phyloP scores from a whole-genome alignment of 352 stramenopile genomes.

The Phytophthora pluvialis region DNA sequence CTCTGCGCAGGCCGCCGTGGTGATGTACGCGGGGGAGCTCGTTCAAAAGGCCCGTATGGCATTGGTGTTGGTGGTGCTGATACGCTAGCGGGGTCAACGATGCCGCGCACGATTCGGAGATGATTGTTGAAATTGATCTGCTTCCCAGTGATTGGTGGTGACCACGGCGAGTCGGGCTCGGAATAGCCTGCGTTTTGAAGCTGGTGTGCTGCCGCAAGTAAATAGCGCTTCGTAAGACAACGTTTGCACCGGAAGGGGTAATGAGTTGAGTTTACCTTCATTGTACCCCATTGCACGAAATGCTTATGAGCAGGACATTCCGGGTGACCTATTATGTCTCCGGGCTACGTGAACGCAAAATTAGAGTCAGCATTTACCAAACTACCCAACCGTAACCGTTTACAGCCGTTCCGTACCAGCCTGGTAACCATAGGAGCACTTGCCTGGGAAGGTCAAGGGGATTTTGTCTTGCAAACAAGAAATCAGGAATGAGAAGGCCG shows the following conservation, averaged over 20 bases:
- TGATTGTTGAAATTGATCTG: background rate
- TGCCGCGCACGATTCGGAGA: background rate
- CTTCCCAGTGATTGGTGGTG: slow-evolving; percentile 3
- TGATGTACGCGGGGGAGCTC: background rate
- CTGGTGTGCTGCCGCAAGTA: background rate
- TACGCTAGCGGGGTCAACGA: background rate
- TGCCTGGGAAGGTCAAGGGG: too few relatives aligned
- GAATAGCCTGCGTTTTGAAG: background rate
- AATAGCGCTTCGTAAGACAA: background rate
- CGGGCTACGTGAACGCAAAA: too few relatives aligned
- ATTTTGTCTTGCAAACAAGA: too few relatives aligned
- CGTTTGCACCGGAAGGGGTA: background rate
- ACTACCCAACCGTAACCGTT: too few relatives aligned
- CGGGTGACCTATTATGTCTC: too few relatives aligned
- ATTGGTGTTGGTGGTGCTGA: slow-evolving; percentile 1
- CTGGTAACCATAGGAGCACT: too few relatives aligned
- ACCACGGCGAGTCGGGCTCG: background rate
- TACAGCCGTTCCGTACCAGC: too few relatives aligned
- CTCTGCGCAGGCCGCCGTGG: background rate
- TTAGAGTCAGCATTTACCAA: too few relatives aligned
- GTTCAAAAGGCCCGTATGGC: background rate
- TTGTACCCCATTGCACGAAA: background rate
- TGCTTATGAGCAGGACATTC: background rate
- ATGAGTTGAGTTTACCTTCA: background rate
- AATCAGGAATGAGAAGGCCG: too few relatives aligned